Conservation (phyloP, 2,329 filamentous ascomycete species). For the Fusarium austroafricanum region DNA sequence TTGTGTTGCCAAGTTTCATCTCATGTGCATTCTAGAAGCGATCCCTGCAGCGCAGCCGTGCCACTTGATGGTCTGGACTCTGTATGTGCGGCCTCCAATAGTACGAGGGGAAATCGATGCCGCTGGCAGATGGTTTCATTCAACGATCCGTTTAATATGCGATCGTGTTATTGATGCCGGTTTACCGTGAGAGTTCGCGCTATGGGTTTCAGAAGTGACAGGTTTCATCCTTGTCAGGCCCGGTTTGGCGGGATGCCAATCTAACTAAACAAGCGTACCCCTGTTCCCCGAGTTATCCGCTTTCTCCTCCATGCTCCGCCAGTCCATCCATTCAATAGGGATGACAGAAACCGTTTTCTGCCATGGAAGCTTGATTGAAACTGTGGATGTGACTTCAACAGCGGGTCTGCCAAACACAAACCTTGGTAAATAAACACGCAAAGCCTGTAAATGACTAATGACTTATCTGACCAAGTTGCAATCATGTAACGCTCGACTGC, state of each 20-base stretch:
- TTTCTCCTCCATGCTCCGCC: background rate
- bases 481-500: no score
- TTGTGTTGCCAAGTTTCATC: background rate
- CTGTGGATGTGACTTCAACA: no score
- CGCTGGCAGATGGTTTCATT: background rate
- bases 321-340: no score
- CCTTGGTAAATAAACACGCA: no score
- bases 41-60: background rate
- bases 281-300: background rate
- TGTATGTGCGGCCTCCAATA: no score
- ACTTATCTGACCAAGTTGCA: no score
- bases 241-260: background rate
- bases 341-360: background rate
- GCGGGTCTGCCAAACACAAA: no score
- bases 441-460: no score
- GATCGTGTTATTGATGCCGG: conserved; percentile 6
- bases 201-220: conserved; percentile 1
- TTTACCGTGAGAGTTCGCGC: conserved; percentile 6
- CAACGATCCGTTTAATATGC: background rate
- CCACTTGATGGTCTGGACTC: no score
- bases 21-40: background rate
- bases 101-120: background rate
- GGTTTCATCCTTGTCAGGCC: background rate
- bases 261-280: background rate
- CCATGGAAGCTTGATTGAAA: no score